A percentile compares a stretch with the other conserved stretches of the same genome.
Conservation (phyloP, 2,329 filamentous ascomycete species). For the Fusarium sp. region DNA sequence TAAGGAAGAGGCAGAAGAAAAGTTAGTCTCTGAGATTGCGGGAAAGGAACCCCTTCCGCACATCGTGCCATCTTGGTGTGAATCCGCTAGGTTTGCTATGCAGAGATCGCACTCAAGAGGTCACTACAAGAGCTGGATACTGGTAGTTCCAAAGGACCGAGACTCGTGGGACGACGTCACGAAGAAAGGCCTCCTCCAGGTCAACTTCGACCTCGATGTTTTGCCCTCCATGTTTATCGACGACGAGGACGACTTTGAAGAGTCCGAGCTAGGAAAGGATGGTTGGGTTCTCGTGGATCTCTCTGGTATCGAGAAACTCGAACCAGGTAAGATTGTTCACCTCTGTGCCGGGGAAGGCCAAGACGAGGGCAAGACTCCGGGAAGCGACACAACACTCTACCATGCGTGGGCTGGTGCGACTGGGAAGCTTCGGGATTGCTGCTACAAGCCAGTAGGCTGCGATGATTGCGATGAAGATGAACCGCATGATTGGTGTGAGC, state of each 20-base stretch:
- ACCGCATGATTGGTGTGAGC: slow-evolving; percentile 16
- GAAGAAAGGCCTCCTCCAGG: slow-evolving; percentile 22
- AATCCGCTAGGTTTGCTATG: slow-evolving; percentile 5
- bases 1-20: slow-evolving; percentile 11
- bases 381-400: neutral
- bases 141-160: slow-evolving; percentile 16
- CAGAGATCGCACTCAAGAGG: neutral
- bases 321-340: neutral
- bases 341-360: slow-evolving; percentile 10
- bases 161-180: slow-evolving; percentile 25
- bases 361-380: neutral
- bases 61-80: slow-evolving; percentile 33
- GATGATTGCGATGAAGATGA: slow-evolving; percentile 3
- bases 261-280: slow-evolving; percentile 3
- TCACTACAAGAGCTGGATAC: slow-evolving; percentile 32
- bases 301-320: slow-evolving; percentile 1
- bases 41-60: slow-evolving; percentile 35
- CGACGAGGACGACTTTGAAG: neutral
- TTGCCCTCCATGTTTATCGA: slow-evolving; percentile 1
- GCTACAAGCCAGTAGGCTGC: slow-evolving; percentile 11
- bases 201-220: slow-evolving; percentile 28
- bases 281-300: slow-evolving; percentile 16
- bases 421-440: slow-evolving; percentile 3
- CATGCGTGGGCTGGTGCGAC: slow-evolving; percentile 1
- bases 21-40: slow-evolving; percentile 9